Percentiles rank a stretch among this genome's conserved stretches.
Conservation (phyloP, 768 basidiomycete genomes). For the Erythrobasidium yunnanense region DNA sequence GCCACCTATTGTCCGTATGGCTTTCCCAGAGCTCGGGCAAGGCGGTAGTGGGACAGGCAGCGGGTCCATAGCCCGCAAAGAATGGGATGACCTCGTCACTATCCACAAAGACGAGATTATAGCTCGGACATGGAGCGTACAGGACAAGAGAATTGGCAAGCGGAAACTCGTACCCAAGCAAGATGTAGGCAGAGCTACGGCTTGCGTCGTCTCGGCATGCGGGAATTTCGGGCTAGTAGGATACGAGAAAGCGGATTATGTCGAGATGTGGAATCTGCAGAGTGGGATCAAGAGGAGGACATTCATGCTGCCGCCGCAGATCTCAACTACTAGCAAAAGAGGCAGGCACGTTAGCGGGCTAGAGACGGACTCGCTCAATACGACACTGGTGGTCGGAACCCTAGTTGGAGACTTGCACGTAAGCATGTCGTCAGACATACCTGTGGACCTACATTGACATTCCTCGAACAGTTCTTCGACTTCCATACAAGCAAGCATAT, state of each 20-base stretch:
- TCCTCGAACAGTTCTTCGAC: slow-evolving; percentile 71
- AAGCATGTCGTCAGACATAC: slow-evolving; percentile 39
- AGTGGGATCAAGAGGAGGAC: slow-evolving; percentile 73
- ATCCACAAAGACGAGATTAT: slow-evolving; percentile 70
- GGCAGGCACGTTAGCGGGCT: slow-evolving; percentile 63
- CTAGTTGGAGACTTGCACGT: slow-evolving; percentile 82
- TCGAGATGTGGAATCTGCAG: slow-evolving; percentile 94
- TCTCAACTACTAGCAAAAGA: slow-evolving; percentile 42
- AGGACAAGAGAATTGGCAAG: slow-evolving; percentile 69
- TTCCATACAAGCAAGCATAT: slow-evolving; percentile 75
- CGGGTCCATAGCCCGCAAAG: slow-evolving; percentile 64
- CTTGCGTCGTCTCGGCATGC: slow-evolving; percentile 81
- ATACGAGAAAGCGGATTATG: slow-evolving; percentile 59
- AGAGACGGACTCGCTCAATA: slow-evolving; percentile 74
- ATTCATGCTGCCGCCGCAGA: slow-evolving; percentile 45
- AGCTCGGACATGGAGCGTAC: slow-evolving; percentile 78
- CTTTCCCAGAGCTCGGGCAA: slow-evolving; percentile 44
- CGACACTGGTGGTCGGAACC: slow-evolving; percentile 67
- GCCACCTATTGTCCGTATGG: slow-evolving; percentile 63
- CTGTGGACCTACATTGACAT: neutral
- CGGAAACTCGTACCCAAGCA: slow-evolving; percentile 54
- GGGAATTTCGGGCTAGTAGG: slow-evolving; percentile 89
- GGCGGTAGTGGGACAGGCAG: slow-evolving; percentile 9
- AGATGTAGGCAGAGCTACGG: slow-evolving; percentile 42
- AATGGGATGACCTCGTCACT: slow-evolving; percentile 97